These are phyloP conservation scores for Nemania diffusa DNA, from an alignment of 2,329 filamentous ascomycete genomes.

Conservation along the genomic window DNA sequence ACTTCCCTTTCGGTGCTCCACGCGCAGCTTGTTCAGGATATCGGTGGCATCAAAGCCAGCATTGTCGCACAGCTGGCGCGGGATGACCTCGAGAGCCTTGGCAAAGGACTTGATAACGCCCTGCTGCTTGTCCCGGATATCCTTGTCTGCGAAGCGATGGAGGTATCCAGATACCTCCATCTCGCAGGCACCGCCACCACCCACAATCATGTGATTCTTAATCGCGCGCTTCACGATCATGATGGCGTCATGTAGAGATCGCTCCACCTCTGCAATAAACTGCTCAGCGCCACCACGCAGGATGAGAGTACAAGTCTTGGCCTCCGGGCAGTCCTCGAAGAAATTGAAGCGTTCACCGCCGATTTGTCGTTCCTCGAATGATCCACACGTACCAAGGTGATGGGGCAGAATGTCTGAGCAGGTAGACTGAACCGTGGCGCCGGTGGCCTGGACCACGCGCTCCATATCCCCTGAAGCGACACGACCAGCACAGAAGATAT, in stretches of 20 bases:
- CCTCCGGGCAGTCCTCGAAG: constrained; percentile 94
- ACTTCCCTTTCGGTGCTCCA: constrained; percentile 93
- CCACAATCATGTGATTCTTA: constrained; percentile 93
- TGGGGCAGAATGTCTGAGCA: constrained; percentile 92
- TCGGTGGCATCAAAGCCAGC: constrained; percentile 98
- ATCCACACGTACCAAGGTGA: constrained; percentile 90
- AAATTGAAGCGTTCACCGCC: constrained; percentile 98
- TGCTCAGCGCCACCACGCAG: constrained; percentile 97
- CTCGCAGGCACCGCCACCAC: constrained; percentile 92
- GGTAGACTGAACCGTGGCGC: constrained; percentile 91
- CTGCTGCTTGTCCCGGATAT: constrained; percentile 94
- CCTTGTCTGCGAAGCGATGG: constrained; percentile 90
- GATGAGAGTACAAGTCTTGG: constrained; percentile 96
- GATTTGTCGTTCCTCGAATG: constrained; percentile 95
- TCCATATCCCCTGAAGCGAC: constrained; percentile 94
- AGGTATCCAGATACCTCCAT: constrained; percentile 97
- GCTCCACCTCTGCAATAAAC: constrained; percentile 98
- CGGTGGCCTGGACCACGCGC: constrained; percentile 93
- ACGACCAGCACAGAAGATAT: constrained; percentile 97
- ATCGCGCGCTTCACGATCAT: constrained; percentile 99
- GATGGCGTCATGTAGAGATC: constrained; percentile 97
- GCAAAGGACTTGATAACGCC: constrained; percentile 97
- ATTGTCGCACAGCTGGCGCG: constrained; percentile 97
- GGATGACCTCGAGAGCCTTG: constrained; percentile 96
- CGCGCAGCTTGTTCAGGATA: constrained; percentile 93